phyloP scores from a whole-genome alignment of 2,329 filamentous ascomycete species.

The Cyphellophora europaea region DNA sequence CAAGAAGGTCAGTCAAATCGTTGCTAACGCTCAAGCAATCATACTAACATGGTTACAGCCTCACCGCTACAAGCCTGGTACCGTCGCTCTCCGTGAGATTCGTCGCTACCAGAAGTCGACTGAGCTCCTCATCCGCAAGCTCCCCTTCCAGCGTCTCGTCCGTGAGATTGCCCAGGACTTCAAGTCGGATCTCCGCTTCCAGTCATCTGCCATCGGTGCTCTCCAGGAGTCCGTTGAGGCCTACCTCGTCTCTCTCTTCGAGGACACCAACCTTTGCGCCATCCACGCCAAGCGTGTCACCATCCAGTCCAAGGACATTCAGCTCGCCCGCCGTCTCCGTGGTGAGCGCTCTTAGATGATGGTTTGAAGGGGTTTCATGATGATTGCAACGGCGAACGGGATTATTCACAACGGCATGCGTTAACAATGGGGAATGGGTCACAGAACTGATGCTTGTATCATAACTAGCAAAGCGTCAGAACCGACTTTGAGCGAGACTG shows the following conservation, averaged over 20 bases:
- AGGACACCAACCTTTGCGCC: constrained; percentile 96
- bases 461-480: too few species aligned
- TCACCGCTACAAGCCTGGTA: constrained; percentile 82
- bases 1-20: too few species aligned
- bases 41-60: too few species aligned
- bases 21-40: too few species aligned
- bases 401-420: constrained; percentile 17
- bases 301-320: constrained; percentile 89
- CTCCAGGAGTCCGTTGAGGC: constrained; percentile 98
- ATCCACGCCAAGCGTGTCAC: constrained; percentile 99
- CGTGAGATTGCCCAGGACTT: constrained; percentile 95
- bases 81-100: constrained; percentile 96
- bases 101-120: constrained; percentile 97
- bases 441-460: too few species aligned
- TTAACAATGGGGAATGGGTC: too few species aligned
- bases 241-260: constrained; percentile 95
- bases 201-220: constrained; percentile 93
- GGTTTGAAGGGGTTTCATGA: constrained; percentile 13
- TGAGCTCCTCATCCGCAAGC: constrained; percentile 91
- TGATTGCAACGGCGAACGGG: constrained; percentile 13
- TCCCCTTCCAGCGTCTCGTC: constrained; percentile 94
- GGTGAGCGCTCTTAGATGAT: constrained; percentile 72
- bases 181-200: constrained; percentile 93
- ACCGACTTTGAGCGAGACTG: too few species aligned
- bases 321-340: constrained; percentile 88